Conservation (phyloP, 805 yeast species). For the Saturnispora halmiae region DNA sequence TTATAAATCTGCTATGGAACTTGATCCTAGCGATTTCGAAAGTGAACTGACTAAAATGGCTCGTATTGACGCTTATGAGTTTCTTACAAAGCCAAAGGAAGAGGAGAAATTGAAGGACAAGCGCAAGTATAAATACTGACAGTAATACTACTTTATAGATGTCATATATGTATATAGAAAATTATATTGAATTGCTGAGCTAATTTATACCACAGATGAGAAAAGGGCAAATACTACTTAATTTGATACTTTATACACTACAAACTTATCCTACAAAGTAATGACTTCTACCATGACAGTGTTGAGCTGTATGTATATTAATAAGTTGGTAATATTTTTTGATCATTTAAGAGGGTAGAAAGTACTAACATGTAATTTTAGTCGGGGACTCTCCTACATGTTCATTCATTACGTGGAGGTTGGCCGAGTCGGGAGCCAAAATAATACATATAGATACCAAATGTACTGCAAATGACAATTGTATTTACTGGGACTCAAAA, state of each 20-base stretch:
- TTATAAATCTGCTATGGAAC: conserved; percentile 20
- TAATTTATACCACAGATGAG: neutral
- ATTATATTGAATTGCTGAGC: conserved; percentile 2
- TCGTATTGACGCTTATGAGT: conserved; percentile 22
- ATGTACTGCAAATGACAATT: neutral
- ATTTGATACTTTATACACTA: neutral
- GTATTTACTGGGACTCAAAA: conserved; percentile 12
- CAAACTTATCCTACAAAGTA: neutral
- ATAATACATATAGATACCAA: conserved; percentile 15
- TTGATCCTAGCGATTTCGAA: conserved; percentile 19
- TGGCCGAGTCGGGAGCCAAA: conserved; percentile 16
- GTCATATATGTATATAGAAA: neutral
- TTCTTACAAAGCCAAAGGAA: conserved; percentile 23
- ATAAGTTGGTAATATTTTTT: no score
- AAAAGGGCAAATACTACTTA: conserved; percentile 3
- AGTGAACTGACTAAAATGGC: conserved; percentile 19
- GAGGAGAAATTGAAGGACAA: conserved; percentile 19
- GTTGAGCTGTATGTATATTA: conserved; percentile 10
- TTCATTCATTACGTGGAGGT: conserved; percentile 24
- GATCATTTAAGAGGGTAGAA: no score
- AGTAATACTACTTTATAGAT: neutral
- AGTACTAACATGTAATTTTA: conserved; percentile 9
- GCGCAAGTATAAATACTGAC: conserved; percentile 15
- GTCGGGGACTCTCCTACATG: conserved; percentile 28
- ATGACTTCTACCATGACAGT: conserved; percentile 10